Evolutionary conservation across 805 yeast species (phyloP).

Genomic region (Candida broadrunensis): DNA sequence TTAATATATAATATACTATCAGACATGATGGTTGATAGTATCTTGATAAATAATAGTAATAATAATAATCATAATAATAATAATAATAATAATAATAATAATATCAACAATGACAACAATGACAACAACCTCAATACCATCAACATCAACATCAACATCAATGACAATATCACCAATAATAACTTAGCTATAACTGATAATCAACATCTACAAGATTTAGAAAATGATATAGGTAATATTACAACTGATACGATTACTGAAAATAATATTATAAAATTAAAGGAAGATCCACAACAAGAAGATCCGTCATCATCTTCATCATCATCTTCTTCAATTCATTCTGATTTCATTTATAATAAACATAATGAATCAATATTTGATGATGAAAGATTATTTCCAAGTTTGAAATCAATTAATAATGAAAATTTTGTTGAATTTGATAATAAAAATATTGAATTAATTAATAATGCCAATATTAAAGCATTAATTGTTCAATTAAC

Average conservation of each 20-base stretch:
- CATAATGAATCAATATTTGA: constrained; percentile 39
- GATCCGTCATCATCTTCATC: too few relatives aligned
- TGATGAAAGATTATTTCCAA: constrained; percentile 32
- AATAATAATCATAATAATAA: too few relatives aligned
- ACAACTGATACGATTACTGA: not conserved
- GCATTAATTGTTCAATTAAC: constrained; percentile 62
- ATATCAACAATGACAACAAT: too few relatives aligned
- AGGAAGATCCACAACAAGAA: not conserved
- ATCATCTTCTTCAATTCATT: constrained; percentile 11
- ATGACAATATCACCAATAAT: too few relatives aligned
- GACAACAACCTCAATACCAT: too few relatives aligned
- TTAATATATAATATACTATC: too few relatives aligned
- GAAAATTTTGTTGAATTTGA: constrained; percentile 32
- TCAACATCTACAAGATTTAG: not conserved
- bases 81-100: too few relatives aligned
- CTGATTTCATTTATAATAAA: constrained; percentile 27
- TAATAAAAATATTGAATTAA: constrained; percentile 24
- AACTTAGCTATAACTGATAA: too few relatives aligned
- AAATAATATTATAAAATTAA: not conserved
- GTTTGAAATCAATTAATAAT: constrained; percentile 15
- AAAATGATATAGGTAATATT: not conserved
- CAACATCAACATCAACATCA: too few relatives aligned
- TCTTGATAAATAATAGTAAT: too few relatives aligned
- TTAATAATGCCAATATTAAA: constrained; percentile 36
- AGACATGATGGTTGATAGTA: too few relatives aligned